phyloP scores from a whole-genome alignment of 1,284 basidiomycete genomes.

The Cutaneotrichosporon sp. region DNA sequence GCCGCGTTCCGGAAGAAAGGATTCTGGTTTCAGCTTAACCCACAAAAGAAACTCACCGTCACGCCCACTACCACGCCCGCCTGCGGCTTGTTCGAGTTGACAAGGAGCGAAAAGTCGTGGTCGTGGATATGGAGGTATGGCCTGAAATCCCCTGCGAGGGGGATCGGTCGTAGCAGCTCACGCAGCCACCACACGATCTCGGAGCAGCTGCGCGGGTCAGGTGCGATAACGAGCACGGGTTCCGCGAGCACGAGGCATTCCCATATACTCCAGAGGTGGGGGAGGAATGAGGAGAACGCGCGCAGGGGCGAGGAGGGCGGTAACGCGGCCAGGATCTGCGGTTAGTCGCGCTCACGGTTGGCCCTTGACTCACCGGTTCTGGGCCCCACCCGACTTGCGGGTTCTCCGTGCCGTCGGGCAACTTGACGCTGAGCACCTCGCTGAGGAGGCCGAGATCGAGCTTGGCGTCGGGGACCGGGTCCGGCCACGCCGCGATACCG shows the following conservation, averaged over 20 bases:
- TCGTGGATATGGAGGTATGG: slow-evolving; percentile 98
- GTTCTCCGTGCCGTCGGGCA: slow-evolving; percentile 65
- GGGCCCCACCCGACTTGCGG: slow-evolving; percentile 54
- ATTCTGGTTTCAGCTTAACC: slow-evolving; percentile 52
- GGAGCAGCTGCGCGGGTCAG: slow-evolving; percentile 68
- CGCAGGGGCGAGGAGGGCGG: slow-evolving; percentile 65
- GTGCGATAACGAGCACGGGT: slow-evolving; percentile 78
- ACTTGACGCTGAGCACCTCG: slow-evolving; percentile 62
- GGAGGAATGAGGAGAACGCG: slow-evolving; percentile 68
- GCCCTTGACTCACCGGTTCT: slow-evolving; percentile 1
- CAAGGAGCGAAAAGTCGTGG: slow-evolving; percentile 67
- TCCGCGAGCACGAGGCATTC: slow-evolving; percentile 84
- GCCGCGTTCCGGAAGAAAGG: slow-evolving; percentile 87
- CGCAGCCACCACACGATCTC: slow-evolving; percentile 86
- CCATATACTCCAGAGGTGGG: slow-evolving; percentile 89
- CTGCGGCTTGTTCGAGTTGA: slow-evolving; percentile 78
- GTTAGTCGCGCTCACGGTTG: not conserved
- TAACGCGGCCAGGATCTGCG: slow-evolving; percentile 71
- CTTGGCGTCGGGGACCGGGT: slow-evolving; percentile 58
- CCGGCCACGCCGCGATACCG: slow-evolving; percentile 76
- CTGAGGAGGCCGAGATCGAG: slow-evolving; percentile 77
- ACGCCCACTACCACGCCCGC: slow-evolving; percentile 80
- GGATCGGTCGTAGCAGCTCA: slow-evolving; percentile 84
- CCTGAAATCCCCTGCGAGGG: slow-evolving; percentile 75
- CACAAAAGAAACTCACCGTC: slow-evolving; percentile 52